Evolutionary conservation across 1,284 basidiomycete species (phyloP).

Genomic region (Apiotrichum veenhuisii): DNA sequence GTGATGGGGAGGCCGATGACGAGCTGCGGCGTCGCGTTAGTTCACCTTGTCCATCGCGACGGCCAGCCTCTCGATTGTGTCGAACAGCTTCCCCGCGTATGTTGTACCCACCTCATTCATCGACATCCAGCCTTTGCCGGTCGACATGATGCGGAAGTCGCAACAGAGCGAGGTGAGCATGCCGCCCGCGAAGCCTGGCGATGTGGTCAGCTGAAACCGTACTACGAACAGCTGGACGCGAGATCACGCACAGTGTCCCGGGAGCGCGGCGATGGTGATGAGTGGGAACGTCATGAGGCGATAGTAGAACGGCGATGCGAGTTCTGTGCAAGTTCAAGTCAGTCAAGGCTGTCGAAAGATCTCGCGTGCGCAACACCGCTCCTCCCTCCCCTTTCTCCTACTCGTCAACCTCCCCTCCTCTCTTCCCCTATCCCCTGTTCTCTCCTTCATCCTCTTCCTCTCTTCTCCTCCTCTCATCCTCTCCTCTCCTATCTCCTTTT

Average conservation of each 20-base stretch:
- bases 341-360: background rate
- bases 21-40: slow-evolving; percentile 52
- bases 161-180: slow-evolving; percentile 75
- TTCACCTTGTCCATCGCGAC: too few species aligned
- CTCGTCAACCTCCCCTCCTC: too few species aligned
- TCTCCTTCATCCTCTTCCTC: too few species aligned
- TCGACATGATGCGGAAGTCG: slow-evolving; percentile 87
- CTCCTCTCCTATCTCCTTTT: too few species aligned
- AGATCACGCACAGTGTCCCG: slow-evolving; percentile 68
- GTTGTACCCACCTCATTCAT: slow-evolving; percentile 92
- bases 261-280: slow-evolving; percentile 74
- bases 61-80: too few species aligned
- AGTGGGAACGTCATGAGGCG: slow-evolving; percentile 50
- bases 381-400: too few species aligned
- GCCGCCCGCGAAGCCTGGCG: slow-evolving; percentile 80
- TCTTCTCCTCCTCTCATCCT: too few species aligned
- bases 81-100: too few species aligned
- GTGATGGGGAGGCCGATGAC: slow-evolving; percentile 61
- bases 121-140: slow-evolving; percentile 73
- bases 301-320: slow-evolving; percentile 42
- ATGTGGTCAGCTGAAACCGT: too few species aligned
- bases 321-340: slow-evolving; percentile 26
- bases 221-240: too few species aligned
- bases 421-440: too few species aligned
- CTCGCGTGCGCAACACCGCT: too few species aligned